phyloP scores from a whole-genome alignment of 2,329 filamentous ascomycete species.

The Alternaria triticimaculans region DNA sequence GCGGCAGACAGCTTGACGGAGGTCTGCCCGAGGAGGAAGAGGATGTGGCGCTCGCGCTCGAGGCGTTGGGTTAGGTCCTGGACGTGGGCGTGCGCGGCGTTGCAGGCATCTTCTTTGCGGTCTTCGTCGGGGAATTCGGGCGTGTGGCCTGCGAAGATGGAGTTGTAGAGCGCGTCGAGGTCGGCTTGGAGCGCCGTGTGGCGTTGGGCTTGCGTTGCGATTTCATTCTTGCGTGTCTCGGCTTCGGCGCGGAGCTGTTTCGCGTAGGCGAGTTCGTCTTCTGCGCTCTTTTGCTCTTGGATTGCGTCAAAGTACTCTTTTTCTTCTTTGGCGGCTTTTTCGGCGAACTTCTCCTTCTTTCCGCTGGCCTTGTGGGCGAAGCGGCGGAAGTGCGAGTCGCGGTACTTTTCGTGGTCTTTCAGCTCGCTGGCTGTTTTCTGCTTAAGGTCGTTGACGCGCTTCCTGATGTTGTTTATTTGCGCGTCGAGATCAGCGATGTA shows the following conservation, averaged over 20 bases:
- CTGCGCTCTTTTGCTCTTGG: conserved; percentile 39
- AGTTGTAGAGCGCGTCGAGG: conserved; percentile 39
- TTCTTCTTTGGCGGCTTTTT: conserved; percentile 46
- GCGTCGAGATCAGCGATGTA: conserved; percentile 37
- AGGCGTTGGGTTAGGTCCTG: conserved; percentile 23
- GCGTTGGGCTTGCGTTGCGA: conserved; percentile 21
- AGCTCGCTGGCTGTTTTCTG: conserved; percentile 29
- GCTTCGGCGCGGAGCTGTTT: conserved; percentile 35
- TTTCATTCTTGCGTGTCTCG: conserved; percentile 21
- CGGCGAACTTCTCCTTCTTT: conserved; percentile 33
- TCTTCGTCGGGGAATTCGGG: conserved; percentile 45
- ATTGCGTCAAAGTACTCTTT: conserved; percentile 45
- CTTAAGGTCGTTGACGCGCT: conserved; percentile 24
- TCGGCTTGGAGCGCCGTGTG: conserved; percentile 32
- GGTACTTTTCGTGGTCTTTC: conserved; percentile 45
- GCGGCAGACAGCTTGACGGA: conserved; percentile 30
- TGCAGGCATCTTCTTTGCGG: conserved; percentile 30
- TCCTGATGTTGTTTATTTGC: conserved; percentile 28
- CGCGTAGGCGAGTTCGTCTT: conserved; percentile 38
- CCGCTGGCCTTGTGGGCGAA: conserved; percentile 43
- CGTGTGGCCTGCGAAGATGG: conserved; percentile 41
- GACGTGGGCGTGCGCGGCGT: conserved; percentile 16
- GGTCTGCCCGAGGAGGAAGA: conserved; percentile 35
- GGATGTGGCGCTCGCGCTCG: conserved; percentile 33
- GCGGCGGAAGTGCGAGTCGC: conserved; percentile 39